Base-by-base conservation (phyloP, 2,329 filamentous ascomycete genomes). In the Pseudocercospora cruenta region DNA sequence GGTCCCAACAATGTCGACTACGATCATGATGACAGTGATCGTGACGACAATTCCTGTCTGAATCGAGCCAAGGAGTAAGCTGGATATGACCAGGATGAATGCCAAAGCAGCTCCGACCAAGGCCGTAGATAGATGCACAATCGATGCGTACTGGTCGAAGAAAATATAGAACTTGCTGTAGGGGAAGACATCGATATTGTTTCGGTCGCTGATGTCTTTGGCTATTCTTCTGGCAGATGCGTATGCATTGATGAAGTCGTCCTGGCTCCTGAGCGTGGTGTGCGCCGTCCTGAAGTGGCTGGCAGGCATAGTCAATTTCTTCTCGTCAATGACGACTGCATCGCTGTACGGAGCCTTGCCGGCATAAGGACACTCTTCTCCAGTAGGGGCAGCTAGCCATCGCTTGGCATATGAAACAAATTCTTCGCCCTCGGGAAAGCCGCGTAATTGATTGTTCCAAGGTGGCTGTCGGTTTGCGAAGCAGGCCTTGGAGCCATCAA, bases 121-220 rank as follows among this genome's bases (percentile, higher is more conserved):
- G 0, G 90, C 88, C 0, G 86, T 90, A 0, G 94, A 94, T 3
- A 98, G 85, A 10, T 86, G 85, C 21, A 96, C 88, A 67, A 99
- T 98, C 65, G 87, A 87, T 5, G 92, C 86, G 76, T 99, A 99
- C 78, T 98, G 95, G 77, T 99, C 95, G 78, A 99, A 99, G 86
- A 98, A 99, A 78, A 99, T 94, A 82, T 99, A 99, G 78, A 97
- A 97, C 67, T 97, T 90, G 72, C 92, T 96, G 82, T 99, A 99
- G 0, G 95, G 93, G 84, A 99, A 99, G 2, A 99, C 90, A 24
- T 95, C 89, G 22, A 92, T 88, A 1, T 93, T 93, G 4, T 93
- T 94, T 60, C 86, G 84, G 61, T 86, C 80, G 14, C 86, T 90
- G 60, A 99, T 89, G 28, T 91, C 90, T 12, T 88, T 82, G 0